A percentile compares a stretch with the other conserved stretches of the same genome.
These are phyloP conservation scores for Albifimbria verrucaria DNA, from an alignment of 2,329 filamentous ascomycete species.

Conservation along the genomic window DNA sequence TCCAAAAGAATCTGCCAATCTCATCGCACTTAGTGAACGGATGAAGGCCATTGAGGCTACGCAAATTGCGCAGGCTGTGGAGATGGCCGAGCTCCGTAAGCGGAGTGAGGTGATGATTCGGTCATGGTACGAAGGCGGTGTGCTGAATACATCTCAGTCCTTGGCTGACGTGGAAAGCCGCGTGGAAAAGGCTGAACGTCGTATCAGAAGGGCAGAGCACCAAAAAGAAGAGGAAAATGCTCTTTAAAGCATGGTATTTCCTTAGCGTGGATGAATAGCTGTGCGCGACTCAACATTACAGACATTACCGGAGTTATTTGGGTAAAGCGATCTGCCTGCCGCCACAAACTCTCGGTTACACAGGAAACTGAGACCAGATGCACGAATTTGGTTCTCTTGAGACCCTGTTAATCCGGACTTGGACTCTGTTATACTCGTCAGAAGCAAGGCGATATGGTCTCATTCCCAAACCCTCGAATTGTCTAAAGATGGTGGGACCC, in stretches of 20 bases:
- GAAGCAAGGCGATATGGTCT: too few species aligned
- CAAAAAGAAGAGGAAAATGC: constrained; percentile 48
- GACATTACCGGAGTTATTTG: too few species aligned
- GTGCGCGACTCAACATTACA: too few species aligned
- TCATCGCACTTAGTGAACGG: constrained; percentile 57
- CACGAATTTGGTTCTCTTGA: too few species aligned
- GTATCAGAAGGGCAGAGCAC: constrained; percentile 61
- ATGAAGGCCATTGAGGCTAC: constrained; percentile 59
- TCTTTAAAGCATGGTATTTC: constrained; percentile 24
- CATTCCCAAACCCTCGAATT: too few species aligned
- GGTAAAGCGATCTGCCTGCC: too few species aligned
- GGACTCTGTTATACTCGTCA: too few species aligned
- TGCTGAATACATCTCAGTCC: constrained; percentile 64
- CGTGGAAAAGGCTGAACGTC: constrained; percentile 62
- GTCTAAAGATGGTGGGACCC: too few species aligned
- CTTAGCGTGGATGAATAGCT: too few species aligned
- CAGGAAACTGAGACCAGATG: too few species aligned
- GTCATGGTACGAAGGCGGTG: constrained; percentile 70
- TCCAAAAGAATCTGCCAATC: constrained; percentile 47
- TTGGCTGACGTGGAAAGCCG: constrained; percentile 71
- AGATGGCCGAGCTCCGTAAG: constrained; percentile 60
- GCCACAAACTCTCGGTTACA: too few species aligned
- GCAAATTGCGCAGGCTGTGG: constrained; percentile 59
- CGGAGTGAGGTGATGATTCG: constrained; percentile 62
- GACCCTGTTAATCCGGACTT: too few species aligned